Base-by-base conservation (phyloP, 2,329 filamentous ascomycete genomes). In the Lachnellula suecica region DNA sequence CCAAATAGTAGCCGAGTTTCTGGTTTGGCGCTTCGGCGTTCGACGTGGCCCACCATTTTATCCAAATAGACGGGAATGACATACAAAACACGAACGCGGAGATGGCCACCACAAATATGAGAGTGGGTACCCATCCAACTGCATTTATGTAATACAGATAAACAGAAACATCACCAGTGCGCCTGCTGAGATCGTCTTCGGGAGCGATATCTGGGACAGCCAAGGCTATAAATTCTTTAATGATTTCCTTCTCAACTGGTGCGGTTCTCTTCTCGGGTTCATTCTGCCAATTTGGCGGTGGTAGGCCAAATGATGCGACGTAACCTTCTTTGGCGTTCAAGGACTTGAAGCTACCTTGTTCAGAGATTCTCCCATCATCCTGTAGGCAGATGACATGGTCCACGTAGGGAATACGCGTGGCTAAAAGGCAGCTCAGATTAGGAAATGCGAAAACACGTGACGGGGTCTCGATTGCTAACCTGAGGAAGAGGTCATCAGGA, bases 321-420 rank as follows among this genome's bases (percentile, higher is more conserved):
- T 72, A 72, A 6, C 69, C 66, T 27, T 66, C 65, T 19, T 62
- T 55, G 1, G 47, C 48, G 44, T 66, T 66, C 23, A 73, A 57
- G 15, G 66, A 61, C 17, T 68, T 61, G 42, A 70, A 71, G 11
- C 52, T 54, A 8, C 71, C 70, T 59, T 71, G 68, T 51, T 72
- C 68, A 2, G 56, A 49, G 10, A 72, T 66, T 24, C 44, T 61
- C 20, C 71, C 71, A 20, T 66, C 57, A 15, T 53, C 59, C 31
- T 61, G 56, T 8, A 73, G 64, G 15, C 64, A 65, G 23, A 72
- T 62, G 22, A 73, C 65, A 31, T 72, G 66, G 54, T 73, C 70
- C 22, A 66, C 69, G 45, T 70, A 68, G 10, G 66, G 64, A 2
- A 72, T 17, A 27, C 56, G 42, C 47, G 53, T 45, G 47, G 57